These are phyloP conservation scores for Dendrobium chrysotoxum DNA, from an alignment of 106 monocot genomes.

Conservation along the genomic window DNA sequence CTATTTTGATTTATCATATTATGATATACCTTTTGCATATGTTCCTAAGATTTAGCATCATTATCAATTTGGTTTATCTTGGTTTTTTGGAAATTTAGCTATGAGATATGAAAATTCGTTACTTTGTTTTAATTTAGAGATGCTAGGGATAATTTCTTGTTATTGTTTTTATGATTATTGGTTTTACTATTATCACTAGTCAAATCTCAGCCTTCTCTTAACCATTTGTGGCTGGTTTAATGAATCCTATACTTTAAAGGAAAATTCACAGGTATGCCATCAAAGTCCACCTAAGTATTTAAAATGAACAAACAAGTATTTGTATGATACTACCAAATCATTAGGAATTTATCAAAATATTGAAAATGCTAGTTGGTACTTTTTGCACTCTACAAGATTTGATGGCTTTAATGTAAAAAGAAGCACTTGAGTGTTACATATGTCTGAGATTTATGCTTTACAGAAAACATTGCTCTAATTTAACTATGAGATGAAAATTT, in stretches of 20 bases:
- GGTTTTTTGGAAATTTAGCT: neutral
- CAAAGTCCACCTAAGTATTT: too few species aligned
- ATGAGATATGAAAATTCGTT: neutral
- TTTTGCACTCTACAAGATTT: too few species aligned
- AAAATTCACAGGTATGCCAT: too few species aligned
- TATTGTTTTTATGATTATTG: neutral
- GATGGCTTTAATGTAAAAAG: too few species aligned
- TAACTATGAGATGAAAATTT: too few species aligned
- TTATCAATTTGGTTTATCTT: neutral
- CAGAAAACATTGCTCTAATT: too few species aligned
- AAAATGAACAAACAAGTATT: too few species aligned
- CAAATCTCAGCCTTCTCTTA: neutral
- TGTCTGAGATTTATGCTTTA: too few species aligned
- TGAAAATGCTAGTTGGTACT: too few species aligned
- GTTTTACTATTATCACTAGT: neutral
- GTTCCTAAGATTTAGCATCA: neutral
- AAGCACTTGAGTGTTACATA: too few species aligned
- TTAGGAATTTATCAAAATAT: too few species aligned
- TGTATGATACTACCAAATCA: too few species aligned
- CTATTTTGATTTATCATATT: neutral
- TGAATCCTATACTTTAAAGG: neutral
- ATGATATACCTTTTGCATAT: neutral
- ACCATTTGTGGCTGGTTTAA: neutral
- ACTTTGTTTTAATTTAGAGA: neutral
- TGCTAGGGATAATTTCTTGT: neutral